A percentile compares a stretch with the other conserved stretches of the same genome.
Evolutionary conservation across 2,329 filamentous ascomycete genomes (phyloP).

Genomic region (Fusarium sterilihyphosum): DNA sequence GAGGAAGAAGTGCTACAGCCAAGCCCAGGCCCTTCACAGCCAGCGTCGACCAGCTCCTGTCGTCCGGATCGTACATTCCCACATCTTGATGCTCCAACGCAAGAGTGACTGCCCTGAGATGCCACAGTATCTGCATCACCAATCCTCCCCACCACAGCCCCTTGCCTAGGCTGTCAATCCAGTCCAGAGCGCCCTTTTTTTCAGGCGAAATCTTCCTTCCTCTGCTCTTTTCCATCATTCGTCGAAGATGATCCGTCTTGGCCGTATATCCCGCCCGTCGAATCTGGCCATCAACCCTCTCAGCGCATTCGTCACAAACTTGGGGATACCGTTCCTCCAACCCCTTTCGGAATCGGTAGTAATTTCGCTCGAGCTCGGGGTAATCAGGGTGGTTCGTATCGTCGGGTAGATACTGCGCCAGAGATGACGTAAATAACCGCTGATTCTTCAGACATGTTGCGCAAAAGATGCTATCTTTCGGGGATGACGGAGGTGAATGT

Average conservation of each 20-base stretch:
- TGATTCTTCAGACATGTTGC: constrained; percentile 88
- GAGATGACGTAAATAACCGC: constrained; percentile 76
- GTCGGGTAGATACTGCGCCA: constrained; percentile 81
- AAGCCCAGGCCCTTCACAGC: constrained; percentile 24
- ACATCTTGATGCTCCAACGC: constrained; percentile 42
- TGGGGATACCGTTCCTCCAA: constrained; percentile 89
- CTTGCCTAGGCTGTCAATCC: constrained; percentile 54
- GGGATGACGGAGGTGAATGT: constrained; percentile 36
- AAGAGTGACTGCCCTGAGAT: constrained; percentile 48
- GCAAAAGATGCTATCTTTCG: constrained; percentile 67
- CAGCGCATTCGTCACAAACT: constrained; percentile 84
- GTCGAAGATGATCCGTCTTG: constrained; percentile 81
- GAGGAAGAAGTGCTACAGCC: constrained; percentile 50
- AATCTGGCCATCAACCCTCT: constrained; percentile 75
- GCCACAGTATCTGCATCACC: constrained; percentile 61
- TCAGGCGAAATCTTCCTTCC: constrained; percentile 44
- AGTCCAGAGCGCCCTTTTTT: constrained; percentile 53
- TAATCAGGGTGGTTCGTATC: constrained; percentile 75
- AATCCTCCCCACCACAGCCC: constrained; percentile 61
- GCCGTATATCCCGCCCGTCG: constrained; percentile 80
- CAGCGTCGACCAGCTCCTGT: constrained; percentile 28
- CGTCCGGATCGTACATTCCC: constrained; percentile 50
- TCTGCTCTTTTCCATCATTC: constrained; percentile 75
- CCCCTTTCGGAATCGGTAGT: constrained; percentile 74
- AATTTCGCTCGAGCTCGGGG: constrained; percentile 71